Evolutionary conservation across 2,329 filamentous ascomycete species (phyloP), one percentile per base, ranked within the genome.

Genomic region (Nigrospora oryzae): DNA sequence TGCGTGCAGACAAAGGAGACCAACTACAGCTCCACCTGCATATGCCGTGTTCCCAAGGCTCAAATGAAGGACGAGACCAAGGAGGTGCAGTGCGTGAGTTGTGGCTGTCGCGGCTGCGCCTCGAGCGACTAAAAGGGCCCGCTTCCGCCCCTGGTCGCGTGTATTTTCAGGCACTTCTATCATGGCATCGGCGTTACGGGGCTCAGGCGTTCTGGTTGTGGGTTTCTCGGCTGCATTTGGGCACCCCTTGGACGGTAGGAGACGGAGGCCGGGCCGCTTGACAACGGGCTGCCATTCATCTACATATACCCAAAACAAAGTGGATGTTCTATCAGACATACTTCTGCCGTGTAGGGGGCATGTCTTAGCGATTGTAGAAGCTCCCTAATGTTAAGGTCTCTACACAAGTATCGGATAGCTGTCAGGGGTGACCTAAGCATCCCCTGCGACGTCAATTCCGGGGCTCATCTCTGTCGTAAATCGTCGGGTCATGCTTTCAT

Each of bases 1-100:
- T 98, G 93, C 66, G 91, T 98, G 46, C 93, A 98, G 67, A 96
- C 93, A n/a, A 97, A 97, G 67, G 93, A 98, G 73, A 98, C 93
- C 30, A 98, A 98, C 66, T 98, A 97, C 72, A 93, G 91, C 65
- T 86, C 88, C 52, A 98, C 91, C 1, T 98, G 93, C 63, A 93
- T 98, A 59, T 98, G 93, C 65, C 86, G 93, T 42, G 91, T 98
- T 42, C 93, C 93, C 2, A 84, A 86, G 61, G 84, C 88, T 31
- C 81, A 94, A 63, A 68, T 98, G 60, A 95, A 95, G 66, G 89
- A 95, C 58, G 83, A 89, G 36, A 42, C 44, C 10, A 86, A 93
- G 62, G 85, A 87, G 34, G 83, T 97, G 31, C 85, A 97, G 65
- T 98, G 93, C 61, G 89, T 97, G 42, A 95, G 80, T 66, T 98